phyloP scores from a whole-genome alignment of 2,329 filamentous ascomycete genomes.

The Ascomycota sp. region DNA sequence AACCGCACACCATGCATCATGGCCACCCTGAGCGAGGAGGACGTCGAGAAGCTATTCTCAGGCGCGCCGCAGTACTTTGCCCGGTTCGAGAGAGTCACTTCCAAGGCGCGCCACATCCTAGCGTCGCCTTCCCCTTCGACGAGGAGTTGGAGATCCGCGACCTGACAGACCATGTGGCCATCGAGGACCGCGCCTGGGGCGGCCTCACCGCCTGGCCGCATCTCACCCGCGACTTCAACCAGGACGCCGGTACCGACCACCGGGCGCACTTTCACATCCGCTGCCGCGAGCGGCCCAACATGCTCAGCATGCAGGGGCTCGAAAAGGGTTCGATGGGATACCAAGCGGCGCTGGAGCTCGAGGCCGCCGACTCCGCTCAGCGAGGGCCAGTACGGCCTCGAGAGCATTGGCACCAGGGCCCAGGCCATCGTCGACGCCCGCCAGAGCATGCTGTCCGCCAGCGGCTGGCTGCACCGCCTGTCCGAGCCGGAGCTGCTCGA shows the following conservation, averaged over 20 bases:
- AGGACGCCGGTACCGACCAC: constrained; percentile 21
- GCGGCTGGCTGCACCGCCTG: constrained; percentile 32
- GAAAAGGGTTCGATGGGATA: constrained; percentile 54
- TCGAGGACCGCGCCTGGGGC: constrained; percentile 43
- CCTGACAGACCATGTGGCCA: constrained; percentile 41
- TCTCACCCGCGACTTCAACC: constrained; percentile 29
- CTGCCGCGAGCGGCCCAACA: constrained; percentile 43
- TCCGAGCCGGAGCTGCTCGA: constrained; percentile 38
- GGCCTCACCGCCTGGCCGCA: constrained; percentile 43
- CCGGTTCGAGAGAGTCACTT: constrained; percentile 36
- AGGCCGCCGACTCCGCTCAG: constrained; percentile 43
- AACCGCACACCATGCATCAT: no score
- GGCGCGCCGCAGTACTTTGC: constrained; percentile 56
- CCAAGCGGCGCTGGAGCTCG: constrained; percentile 44
- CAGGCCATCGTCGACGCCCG: constrained; percentile 35
- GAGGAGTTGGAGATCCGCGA: constrained; percentile 39
- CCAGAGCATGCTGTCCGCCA: constrained; percentile 30
- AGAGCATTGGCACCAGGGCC: constrained; percentile 32
- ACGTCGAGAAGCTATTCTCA: constrained; percentile 51
- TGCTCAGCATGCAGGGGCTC: constrained; percentile 51
- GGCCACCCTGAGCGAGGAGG: constrained; percentile 32
- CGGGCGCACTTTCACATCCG: constrained; percentile 34
- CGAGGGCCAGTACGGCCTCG: constrained; percentile 40
- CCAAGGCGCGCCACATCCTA: constrained; percentile 38
- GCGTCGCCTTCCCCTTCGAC: constrained; percentile 48